phyloP scores from a whole-genome alignment of 2,329 filamentous ascomycete species.

The Alternaria incomplexa region DNA sequence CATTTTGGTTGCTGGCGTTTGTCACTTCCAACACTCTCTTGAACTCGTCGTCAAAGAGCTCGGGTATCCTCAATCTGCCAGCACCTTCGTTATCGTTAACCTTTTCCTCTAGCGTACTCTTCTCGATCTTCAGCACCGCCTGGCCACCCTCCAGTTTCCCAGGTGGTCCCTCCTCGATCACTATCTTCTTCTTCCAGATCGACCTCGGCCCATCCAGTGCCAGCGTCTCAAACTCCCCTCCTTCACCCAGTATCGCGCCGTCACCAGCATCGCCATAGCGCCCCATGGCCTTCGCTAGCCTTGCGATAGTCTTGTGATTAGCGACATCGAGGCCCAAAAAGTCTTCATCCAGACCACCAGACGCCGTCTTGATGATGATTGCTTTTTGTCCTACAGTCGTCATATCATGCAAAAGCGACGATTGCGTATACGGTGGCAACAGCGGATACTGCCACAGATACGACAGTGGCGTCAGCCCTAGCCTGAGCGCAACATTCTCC shows the following conservation, averaged over 20 bases:
- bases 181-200: conserved; percentile 76
- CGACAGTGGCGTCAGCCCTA: conserved; percentile 82
- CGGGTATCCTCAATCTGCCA: conserved; percentile 62
- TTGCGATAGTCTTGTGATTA: conserved; percentile 54
- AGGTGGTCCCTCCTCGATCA: conserved; percentile 61
- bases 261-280: conserved; percentile 70
- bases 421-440: conserved; percentile 62
- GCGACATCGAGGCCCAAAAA: conserved; percentile 84
- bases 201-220: conserved; percentile 77
- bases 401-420: conserved; percentile 79
- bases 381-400: conserved; percentile 76
- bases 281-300: conserved; percentile 62
- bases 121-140: conserved; percentile 70
- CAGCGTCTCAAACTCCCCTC: conserved; percentile 94
- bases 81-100: conserved; percentile 26
- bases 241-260: conserved; percentile 84
- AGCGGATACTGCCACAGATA: conserved; percentile 92
- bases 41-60: conserved; percentile 71
- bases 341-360: conserved; percentile 80
- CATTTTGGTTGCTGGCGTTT: conserved; percentile 4
- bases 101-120: conserved; percentile 62
- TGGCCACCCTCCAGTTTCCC: conserved; percentile 77
- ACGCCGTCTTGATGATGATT: conserved; percentile 94
- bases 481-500: conserved; percentile 83
- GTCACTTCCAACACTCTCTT: conserved; percentile 39